Base-by-base conservation (phyloP, 2,329 filamentous ascomycete genomes). In the Claviceps purpurea region DNA sequence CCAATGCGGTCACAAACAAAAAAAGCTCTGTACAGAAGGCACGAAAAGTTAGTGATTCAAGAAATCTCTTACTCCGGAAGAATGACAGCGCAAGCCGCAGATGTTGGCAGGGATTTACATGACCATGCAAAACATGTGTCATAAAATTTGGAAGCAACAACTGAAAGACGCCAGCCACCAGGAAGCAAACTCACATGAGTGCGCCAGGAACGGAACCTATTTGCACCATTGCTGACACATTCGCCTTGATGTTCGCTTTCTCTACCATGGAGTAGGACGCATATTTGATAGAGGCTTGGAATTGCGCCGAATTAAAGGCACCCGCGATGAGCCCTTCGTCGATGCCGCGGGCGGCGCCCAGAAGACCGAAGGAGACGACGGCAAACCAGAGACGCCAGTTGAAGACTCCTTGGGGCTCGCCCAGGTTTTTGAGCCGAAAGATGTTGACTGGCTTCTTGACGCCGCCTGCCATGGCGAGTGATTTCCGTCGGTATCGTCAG, bases 341-440 rank as follows among this genome's bases (percentile, higher is more conserved):
- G n/a, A 89, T 72, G 59, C 87, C 87, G 54, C 86, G 78, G 43
- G 85, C 85, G 3, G 86, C 85, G 51, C 87, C 87, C 67, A 90
- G 80, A 39, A 91, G 75, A 47, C 82, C 82, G 56, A 89, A 88
- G 4, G 80, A 82, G 56, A 87, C 63, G 51, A 89, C 84, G 43
- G 85, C 82, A 65, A 86, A 87, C 82, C 84, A 89, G 55, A 90
- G 73, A 45, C 80, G 75, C 84, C 84, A 89, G 69, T 90, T 90
- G 65, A 89, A 79, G 56, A 82, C 77, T 61, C 85, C 79, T 51
- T 76, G 75, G 5, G 86, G 86, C 55, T 87, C 84, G 53, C 78
- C 77, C 48, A 81, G 71, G 55, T 84, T 65, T 60, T 79, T 75
- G 55, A 84, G 67, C 60, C 73, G 77, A 70, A 87, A 89, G 61